Percentiles rank a stretch among this genome's conserved stretches.
Conservation (phyloP, 148 eudicot genomes). For the Cornus controversa region DNA sequence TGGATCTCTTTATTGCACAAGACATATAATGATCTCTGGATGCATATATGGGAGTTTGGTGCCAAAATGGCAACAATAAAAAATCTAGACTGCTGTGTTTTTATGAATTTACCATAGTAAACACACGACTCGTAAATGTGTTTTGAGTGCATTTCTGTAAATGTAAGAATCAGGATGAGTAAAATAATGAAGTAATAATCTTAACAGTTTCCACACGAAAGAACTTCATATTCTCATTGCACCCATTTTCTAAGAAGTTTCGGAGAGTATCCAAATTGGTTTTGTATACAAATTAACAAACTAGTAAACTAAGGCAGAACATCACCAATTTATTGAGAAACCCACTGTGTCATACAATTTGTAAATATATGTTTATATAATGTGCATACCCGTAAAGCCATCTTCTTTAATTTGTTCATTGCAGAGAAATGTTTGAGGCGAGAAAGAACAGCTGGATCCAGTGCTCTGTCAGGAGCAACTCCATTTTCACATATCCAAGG, state of each 20-base stretch:
- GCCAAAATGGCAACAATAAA: no score
- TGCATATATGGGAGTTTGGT: no score
- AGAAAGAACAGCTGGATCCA: slow-evolving; percentile 93
- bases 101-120: no score
- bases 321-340: background rate
- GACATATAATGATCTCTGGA: no score
- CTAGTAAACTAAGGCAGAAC: background rate
- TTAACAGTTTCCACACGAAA: no score
- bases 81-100: no score
- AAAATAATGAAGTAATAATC: background rate
- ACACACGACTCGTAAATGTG: no score
- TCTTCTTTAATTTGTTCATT: slow-evolving; percentile 95
- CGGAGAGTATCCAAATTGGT: background rate
- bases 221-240: background rate
- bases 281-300: background rate
- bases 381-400: slow-evolving; percentile 90
- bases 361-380: no score
- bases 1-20: no score
- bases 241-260: background rate
- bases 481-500: slow-evolving; percentile 99
- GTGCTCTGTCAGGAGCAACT: slow-evolving; percentile 92
- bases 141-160: no score
- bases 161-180: background rate
- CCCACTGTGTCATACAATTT: background rate
- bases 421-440: slow-evolving; percentile 96